Conservation (phyloP, 2,329 filamentous ascomycete genomes). For the Furcasterigmium furcatum region DNA sequence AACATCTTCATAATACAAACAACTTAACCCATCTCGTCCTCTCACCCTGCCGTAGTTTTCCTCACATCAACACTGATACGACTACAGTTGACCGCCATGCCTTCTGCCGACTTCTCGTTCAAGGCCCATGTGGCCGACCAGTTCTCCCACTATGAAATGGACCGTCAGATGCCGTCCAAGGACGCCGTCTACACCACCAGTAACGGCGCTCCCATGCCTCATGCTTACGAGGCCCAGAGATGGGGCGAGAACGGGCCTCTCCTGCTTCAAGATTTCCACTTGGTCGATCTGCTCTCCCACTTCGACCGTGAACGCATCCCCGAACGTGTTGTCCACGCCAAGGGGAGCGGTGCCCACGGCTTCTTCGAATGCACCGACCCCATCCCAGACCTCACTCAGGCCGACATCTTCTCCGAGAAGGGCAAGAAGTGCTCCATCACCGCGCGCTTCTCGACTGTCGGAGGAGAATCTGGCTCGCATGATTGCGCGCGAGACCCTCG, state of each 20-base stretch:
- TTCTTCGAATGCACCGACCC: slow-evolving; percentile 41
- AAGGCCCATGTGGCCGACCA: slow-evolving; percentile 29
- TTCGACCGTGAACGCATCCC: slow-evolving; percentile 61
- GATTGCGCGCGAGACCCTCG: slow-evolving; percentile 69
- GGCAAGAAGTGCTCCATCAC: slow-evolving; percentile 68
- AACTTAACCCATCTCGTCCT: no score
- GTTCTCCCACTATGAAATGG: slow-evolving; percentile 33
- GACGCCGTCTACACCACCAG: slow-evolving; percentile 49
- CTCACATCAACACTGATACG: no score
- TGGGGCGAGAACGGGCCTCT: slow-evolving; percentile 56
- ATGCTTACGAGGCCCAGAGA: slow-evolving; percentile 55
- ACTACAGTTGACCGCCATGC: slow-evolving; percentile 5
- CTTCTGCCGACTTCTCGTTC: slow-evolving; percentile 29
- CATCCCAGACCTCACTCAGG: slow-evolving; percentile 50
- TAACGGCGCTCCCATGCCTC: slow-evolving; percentile 53
- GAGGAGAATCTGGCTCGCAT: slow-evolving; percentile 67
- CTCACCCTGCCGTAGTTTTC: no score
- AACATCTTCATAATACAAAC: no score
- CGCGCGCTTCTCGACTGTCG: slow-evolving; percentile 71
- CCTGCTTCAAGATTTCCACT: slow-evolving; percentile 55
- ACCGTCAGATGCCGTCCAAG: slow-evolving; percentile 32
- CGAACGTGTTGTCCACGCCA: slow-evolving; percentile 57
- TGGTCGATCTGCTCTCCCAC: slow-evolving; percentile 59
- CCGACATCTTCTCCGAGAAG: slow-evolving; percentile 50
- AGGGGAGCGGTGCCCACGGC: slow-evolving; percentile 53